A percentile compares a stretch with the other conserved stretches of the same genome.
Evolutionary conservation across 169 alveolate genomes (phyloP).

Genomic region (Plasmodium malariae): DNA sequence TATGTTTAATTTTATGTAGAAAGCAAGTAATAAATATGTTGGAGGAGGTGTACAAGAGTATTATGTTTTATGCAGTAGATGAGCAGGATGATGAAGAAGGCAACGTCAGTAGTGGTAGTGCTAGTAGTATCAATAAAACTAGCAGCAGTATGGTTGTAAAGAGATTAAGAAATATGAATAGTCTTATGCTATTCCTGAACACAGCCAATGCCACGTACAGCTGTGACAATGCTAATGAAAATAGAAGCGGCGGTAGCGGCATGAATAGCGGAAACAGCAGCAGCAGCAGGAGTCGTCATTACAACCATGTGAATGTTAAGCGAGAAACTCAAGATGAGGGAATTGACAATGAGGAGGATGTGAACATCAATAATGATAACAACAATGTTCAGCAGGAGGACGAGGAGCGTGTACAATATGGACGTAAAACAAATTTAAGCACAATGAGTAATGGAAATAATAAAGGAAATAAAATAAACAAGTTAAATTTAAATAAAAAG

Average conservation of each 20-base stretch:
- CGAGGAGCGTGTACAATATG: background rate
- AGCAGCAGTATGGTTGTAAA: no score
- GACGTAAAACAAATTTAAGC: slow-evolving; percentile 21
- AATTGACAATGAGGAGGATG: background rate
- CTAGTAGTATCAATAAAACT: no score
- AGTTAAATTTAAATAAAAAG: slow-evolving; percentile 38
- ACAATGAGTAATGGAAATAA: slow-evolving; percentile 34
- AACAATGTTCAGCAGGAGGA: no score
- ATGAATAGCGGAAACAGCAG: background rate
- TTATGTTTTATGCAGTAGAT: background rate
- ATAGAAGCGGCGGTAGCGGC: background rate
- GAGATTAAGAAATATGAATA: slow-evolving; percentile 33
- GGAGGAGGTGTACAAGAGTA: slow-evolving; percentile 23
- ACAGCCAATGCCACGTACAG: slow-evolving; percentile 20
- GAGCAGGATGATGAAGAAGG: slow-evolving; percentile 1
- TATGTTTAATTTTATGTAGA: slow-evolving; percentile 34
- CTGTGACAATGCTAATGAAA: background rate
- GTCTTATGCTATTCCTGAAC: slow-evolving; percentile 10
- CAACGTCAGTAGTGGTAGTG: no score
- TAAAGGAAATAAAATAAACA: slow-evolving; percentile 31
- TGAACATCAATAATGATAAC: no score
- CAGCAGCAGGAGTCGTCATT: background rate
- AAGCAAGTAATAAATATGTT: slow-evolving; percentile 38
- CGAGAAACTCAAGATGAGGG: slow-evolving; percentile 33
- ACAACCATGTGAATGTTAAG: background rate